Evolutionary conservation across 345 rosid genomes (phyloP), one percentile per base, ranked within the genome.

Genomic region (Linum lewisii): DNA sequence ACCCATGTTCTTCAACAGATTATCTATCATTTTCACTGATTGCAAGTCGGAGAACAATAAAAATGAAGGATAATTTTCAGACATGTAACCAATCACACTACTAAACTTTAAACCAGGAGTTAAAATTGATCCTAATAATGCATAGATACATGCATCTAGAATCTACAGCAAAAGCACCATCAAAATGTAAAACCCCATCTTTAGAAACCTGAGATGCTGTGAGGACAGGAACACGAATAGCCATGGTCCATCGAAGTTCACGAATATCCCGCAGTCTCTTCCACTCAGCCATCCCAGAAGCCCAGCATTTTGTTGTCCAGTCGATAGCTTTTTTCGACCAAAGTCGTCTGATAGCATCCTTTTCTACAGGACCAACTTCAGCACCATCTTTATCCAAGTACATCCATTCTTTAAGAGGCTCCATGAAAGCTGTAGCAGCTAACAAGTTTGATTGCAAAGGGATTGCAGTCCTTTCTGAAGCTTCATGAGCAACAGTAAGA

Each of bases 391-490:
- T 80, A 69, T 82, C 90, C 55, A 80, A 64, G 69, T 82, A 85
- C 88, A 84, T 85, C 99, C 99, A 93, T 77, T 93, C 99, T 79
- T 93, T 93, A 26, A 84, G 90, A 34, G 99, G 90, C 75, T 93
- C 99, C 99, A 93, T 87, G 77, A 93, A 93, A 57, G 99, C 99
- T 71, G 92, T 82, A 59, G 99, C 96, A 63, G 99, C 99, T 71
- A 93, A 79, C 74, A 93, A 73, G 73, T 93, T 93, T 50, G 99
- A 93, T 55, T 93, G 99, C 58, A 90, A 78, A 65, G 99, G 99
- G 67, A 87, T 93, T 57, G 88, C 88, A 32, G 97, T 93, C 77
- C 99, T 85, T 67, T 93, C 99, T 51, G 96, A 90, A 75, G 95
- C 81, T 89, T 84, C 99, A 68, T 93, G 99, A 65, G 79, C 96